Percentiles rank a stretch among this genome's conserved stretches.
These are phyloP conservation scores for Scenedesmus sp. DNA, from an alignment of 163 green algal species.

Conservation along the genomic window DNA sequence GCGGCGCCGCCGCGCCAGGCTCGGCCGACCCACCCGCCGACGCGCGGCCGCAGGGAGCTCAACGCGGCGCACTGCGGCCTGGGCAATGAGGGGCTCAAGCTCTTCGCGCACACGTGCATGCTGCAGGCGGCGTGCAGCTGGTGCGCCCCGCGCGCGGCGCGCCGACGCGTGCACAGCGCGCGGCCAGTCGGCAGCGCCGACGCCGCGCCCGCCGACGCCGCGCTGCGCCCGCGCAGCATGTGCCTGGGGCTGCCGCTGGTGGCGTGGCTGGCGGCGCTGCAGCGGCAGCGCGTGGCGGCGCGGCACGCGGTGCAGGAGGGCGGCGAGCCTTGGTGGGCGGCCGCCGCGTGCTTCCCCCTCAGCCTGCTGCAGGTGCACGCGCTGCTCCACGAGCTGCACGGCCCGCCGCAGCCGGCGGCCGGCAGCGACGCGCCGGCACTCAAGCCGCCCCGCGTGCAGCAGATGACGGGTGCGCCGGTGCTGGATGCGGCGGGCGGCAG, in stretches of 20 bases:
- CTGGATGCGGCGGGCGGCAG: too few relatives aligned
- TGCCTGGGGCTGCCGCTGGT: slow-evolving; percentile 34
- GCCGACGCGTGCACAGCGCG: too few relatives aligned
- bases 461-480: slow-evolving; percentile 5
- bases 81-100: slow-evolving; percentile 41
- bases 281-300: slow-evolving; percentile 25
- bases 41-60: slow-evolving; percentile 14
- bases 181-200: too few relatives aligned
- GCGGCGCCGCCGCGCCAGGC: background rate
- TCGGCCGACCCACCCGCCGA: background rate
- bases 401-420: slow-evolving; percentile 1
- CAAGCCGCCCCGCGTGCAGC: slow-evolving; percentile 7
- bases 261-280: slow-evolving; percentile 19
- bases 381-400: slow-evolving; percentile 14
- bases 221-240: background rate
- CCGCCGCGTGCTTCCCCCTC: slow-evolving; percentile 13
- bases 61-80: slow-evolving; percentile 21
- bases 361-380: slow-evolving; percentile 37
- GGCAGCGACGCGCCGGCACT: slow-evolving; percentile 2
- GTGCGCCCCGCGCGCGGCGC: too few relatives aligned
- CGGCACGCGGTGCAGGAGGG: slow-evolving; percentile 5
- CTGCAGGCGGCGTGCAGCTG: slow-evolving; percentile 38
- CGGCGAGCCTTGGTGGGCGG: background rate
- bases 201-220: too few relatives aligned
- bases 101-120: slow-evolving; percentile 26